phyloP scores from a whole-genome alignment of 192 early-diverging fungal species.

The Dimargaris verticillata region DNA sequence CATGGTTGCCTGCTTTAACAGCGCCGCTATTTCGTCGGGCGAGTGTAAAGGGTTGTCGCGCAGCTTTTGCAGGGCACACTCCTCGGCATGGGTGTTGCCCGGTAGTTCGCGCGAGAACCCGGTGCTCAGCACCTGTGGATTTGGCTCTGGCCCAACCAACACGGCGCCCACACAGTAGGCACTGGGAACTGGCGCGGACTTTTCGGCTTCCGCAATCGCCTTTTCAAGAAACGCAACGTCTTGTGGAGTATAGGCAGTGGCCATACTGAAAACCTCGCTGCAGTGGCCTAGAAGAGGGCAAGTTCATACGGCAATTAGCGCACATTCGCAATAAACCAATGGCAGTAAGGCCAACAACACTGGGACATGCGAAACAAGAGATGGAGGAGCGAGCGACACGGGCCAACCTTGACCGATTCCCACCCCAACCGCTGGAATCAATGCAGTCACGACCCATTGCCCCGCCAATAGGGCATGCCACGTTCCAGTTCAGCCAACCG shows the following conservation, averaged over 20 bases:
- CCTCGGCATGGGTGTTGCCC: slow-evolving; percentile 94
- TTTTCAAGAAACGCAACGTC: slow-evolving; percentile 58
- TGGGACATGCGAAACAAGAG: too few species aligned
- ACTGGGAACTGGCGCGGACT: slow-evolving; percentile 52
- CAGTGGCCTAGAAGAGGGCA: too few species aligned
- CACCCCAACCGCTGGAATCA: too few species aligned
- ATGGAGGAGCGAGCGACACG: too few species aligned
- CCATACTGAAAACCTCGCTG: neutral
- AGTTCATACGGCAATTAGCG: too few species aligned
- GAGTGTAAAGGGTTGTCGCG: neutral
- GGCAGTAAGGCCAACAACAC: too few species aligned
- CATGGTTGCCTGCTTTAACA: slow-evolving; percentile 38
- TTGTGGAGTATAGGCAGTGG: neutral
- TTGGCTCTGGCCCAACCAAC: slow-evolving; percentile 24
- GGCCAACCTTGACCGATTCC: too few species aligned
- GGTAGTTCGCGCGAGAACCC: slow-evolving; percentile 87
- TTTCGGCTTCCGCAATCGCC: slow-evolving; percentile 69
- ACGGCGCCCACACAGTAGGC: slow-evolving; percentile 94
- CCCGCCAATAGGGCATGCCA: too few species aligned
- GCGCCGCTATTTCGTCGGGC: neutral
- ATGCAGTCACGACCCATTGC: too few species aligned
- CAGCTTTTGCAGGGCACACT: slow-evolving; percentile 64
- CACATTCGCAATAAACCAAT: too few species aligned
- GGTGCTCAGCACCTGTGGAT: slow-evolving; percentile 45
- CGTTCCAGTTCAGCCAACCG: too few species aligned